Base-by-base conservation (phyloP, 1,284 basidiomycete genomes). In the Leccinum pachyderme region DNA sequence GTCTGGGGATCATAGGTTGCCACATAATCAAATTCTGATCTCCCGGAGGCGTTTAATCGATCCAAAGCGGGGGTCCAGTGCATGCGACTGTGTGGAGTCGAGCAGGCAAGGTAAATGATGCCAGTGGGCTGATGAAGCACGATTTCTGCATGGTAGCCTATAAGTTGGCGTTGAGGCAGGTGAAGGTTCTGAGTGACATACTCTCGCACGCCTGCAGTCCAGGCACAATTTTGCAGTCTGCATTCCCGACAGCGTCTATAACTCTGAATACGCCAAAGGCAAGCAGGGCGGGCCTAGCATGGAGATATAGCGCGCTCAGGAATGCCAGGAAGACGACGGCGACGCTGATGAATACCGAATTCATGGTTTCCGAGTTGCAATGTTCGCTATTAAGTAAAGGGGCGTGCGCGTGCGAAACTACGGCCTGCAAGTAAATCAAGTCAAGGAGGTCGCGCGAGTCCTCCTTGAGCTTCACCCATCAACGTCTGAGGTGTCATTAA, bases 101-200 rank as follows among this genome's bases (percentile, higher is more conserved):
- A 87, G 63, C 89, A 91, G 9, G 86, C 86, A 8, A 88, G 76
- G 64, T 87, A 91, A n/a, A 91, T 58, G 9, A 82, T 59, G 31
- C 85, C 86, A 2, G 77, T 78, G 2, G 79, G 74, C 47, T 80
- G 72, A 57, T 85, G 82, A 8, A 84, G 67, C 5, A 83, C 74
- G 37, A 81, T 67, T 66, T 86, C 84, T 86, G 61, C 12, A 29
- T n/a, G 33, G 31, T 43, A 39, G 11, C 39, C 31, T 39, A 11
- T n/a, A 7, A 27, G 44, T 28, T 25, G 28, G 27, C 24, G 11
- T 22, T 24, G 28, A 25, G 45, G 11, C 4, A 13, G 9, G 43
- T 12, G 32, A 28, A 9, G 31, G 22, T 7, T 51, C n/a, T 31
- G n/a, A 27, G 9, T 1, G 31, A 64, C 76, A 12, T 57, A 86